Conservation (phyloP, 257 asterid genomes). For the Solanum tarijense region DNA sequence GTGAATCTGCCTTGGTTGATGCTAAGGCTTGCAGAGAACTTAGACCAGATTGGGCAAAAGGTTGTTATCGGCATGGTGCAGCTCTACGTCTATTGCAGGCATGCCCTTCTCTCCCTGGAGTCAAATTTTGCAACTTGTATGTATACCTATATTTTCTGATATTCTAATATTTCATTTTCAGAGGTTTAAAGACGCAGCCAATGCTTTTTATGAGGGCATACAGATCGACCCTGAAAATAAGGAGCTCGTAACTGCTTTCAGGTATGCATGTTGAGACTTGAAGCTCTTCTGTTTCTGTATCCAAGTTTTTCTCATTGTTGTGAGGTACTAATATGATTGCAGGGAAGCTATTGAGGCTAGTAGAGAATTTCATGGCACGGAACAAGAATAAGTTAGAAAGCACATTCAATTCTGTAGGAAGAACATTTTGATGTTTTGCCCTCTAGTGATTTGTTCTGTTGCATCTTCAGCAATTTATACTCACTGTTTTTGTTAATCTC, state of each 20-base stretch:
- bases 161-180: conserved; percentile 18
- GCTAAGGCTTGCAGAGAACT: conserved; percentile 69
- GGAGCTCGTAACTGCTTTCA: conserved; percentile 93
- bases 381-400: background rate
- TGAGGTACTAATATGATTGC: conserved; percentile 6
- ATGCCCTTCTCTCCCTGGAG: background rate
- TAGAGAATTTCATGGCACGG: conserved; percentile 14
- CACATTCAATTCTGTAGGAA: background rate
- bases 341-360: conserved; percentile 97
- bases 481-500: background rate
- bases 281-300: background rate
- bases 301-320: background rate
- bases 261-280: conserved; percentile 20
- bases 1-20: conserved; percentile 75
- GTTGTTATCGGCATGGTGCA: conserved; percentile 89
- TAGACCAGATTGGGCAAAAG: conserved; percentile 93
- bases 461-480: background rate
- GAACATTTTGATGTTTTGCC: background rate
- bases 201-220: conserved; percentile 86
- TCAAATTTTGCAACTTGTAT: background rate
- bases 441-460: background rate
- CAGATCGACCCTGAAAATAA: conserved; percentile 65
- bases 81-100: conserved; percentile 81
- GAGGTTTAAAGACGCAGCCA: conserved; percentile 93
- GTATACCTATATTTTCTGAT: background rate